Conservation (phyloP, 2,329 filamentous ascomycete genomes). For the Penicillium sp. region DNA sequence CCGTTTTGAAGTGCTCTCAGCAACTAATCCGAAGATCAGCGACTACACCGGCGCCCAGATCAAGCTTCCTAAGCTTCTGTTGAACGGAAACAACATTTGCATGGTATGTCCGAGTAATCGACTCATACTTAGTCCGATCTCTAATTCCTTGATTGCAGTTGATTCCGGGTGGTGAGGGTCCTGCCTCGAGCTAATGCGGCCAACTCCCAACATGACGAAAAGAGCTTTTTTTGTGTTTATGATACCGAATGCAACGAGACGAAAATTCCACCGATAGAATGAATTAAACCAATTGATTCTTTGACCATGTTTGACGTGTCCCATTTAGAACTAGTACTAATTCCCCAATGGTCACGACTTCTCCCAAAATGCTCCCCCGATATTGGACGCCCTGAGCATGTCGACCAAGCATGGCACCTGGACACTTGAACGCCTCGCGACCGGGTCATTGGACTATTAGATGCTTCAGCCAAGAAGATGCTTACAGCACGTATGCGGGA, state of each 20-base stretch:
- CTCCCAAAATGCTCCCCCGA: no score
- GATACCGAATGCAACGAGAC: constrained; percentile 25
- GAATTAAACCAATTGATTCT: no score
- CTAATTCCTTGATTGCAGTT: constrained; percentile 51
- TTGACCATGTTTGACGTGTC: not conserved
- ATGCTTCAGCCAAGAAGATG: no score
- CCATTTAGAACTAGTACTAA: no score
- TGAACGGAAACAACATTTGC: constrained; percentile 99
- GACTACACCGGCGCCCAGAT: constrained; percentile 86
- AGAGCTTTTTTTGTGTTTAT: constrained; percentile 21
- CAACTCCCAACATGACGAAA: constrained; percentile 13
- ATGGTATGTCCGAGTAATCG: constrained; percentile 79
- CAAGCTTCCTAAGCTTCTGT: constrained; percentile 87
- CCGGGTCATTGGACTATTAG: no score
- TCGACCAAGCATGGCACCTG: no score
- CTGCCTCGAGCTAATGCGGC: constrained; percentile 39
- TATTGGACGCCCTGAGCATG: no score
- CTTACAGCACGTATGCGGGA: no score
- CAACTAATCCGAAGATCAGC: constrained; percentile 49
- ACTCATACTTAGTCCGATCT: no score
- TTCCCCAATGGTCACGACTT: no score
- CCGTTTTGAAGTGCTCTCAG: no score
- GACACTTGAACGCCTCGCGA: no score
- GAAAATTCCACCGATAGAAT: constrained; percentile 20
- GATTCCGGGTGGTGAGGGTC: constrained; percentile 75